Evolutionary conservation across 768 basidiomycete genomes (phyloP), one percentile per base, ranked within the genome.

Genomic region (Leccinellum rugosiceps): DNA sequence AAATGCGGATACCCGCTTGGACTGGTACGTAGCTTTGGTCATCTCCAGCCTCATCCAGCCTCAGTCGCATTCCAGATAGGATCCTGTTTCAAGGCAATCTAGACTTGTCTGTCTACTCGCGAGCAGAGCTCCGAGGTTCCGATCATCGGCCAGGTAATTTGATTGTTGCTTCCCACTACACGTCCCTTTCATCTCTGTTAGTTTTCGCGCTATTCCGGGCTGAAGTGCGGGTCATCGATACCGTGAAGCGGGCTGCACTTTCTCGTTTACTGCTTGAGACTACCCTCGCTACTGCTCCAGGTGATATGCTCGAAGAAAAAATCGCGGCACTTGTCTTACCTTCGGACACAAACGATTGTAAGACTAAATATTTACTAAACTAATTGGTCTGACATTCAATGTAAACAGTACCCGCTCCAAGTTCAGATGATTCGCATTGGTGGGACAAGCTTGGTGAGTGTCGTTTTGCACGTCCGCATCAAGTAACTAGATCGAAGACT

Each of bases 1-100:
- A 98, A 77, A 84, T 87, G 82, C 83, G 97, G 25, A 88, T 97
- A 67, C 97, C 97, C 6, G 93, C 96, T 17, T 98, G 95, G 95
- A 98, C 96, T 65, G 94, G 94, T 94, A 55, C 58, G 81, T 30
- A 30, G 6, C 38, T 52, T 38, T 30, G n/a, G 28, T 15, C 34
- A 55, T 28, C 38, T 21, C 19, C 41, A 25, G 50, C 10, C 21
- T 31, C 2, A 46, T 21, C 26, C 23, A 4, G 4, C 41, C 59
- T 58, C 55, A 71, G 45, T 51, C 49, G 32, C 17, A 7, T 53
- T 38, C n/a, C 66, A 94, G 97, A 99, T 77, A 91, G 97, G n/a
- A 85, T 99, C 8, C 70, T 99, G 57, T 95, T 88, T 75, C 84
- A 83, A 59, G 96, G 96, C 10, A 76, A 78, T 32, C 78, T 98